phyloP scores from a whole-genome alignment of 2,329 filamentous ascomycete species.

The Cercospora citrullina region DNA sequence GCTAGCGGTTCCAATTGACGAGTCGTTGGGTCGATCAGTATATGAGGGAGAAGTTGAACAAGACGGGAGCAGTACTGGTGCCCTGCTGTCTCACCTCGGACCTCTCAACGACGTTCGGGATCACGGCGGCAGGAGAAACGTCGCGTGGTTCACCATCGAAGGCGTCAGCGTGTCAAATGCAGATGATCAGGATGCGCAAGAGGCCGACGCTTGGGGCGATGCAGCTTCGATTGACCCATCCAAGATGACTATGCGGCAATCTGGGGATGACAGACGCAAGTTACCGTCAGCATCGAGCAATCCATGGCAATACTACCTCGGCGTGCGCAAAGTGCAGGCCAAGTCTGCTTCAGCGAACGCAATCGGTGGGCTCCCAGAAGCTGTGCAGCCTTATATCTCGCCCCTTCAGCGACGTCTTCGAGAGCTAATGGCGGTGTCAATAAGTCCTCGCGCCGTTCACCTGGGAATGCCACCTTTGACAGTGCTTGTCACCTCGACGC shows the following conservation, averaged over 20 bases:
- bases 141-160: constrained; percentile 92
- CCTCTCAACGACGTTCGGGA: constrained; percentile 57
- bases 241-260: constrained; percentile 86
- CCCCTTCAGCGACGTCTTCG: constrained; percentile 64
- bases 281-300: constrained; percentile 74
- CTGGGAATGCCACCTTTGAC: constrained; percentile 85
- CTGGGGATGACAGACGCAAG: constrained; percentile 79
- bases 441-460: constrained; percentile 81
- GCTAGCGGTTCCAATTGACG: constrained; percentile 85
- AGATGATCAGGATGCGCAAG: constrained; percentile 58
- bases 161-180: constrained; percentile 59
- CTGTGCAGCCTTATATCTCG: constrained; percentile 47
- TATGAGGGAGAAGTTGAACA: constrained; percentile 71
- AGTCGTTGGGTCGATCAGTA: constrained; percentile 75
- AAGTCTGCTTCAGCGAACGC: constrained; percentile 43
- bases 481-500: constrained; percentile 84
- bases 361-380: constrained; percentile 36
- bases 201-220: constrained; percentile 76
- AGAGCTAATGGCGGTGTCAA: constrained; percentile 84
- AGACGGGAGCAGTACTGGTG: constrained; percentile 59
- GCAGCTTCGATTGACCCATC: constrained; percentile 83
- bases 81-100: constrained; percentile 41
- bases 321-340: constrained; percentile 66
- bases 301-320: constrained; percentile 88
- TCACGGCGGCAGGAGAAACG: constrained; percentile 39